These are phyloP conservation scores for Hyaloscypha variabilis DNA, from an alignment of 495 filamentous ascomycete genomes.

Conservation along the genomic window DNA sequence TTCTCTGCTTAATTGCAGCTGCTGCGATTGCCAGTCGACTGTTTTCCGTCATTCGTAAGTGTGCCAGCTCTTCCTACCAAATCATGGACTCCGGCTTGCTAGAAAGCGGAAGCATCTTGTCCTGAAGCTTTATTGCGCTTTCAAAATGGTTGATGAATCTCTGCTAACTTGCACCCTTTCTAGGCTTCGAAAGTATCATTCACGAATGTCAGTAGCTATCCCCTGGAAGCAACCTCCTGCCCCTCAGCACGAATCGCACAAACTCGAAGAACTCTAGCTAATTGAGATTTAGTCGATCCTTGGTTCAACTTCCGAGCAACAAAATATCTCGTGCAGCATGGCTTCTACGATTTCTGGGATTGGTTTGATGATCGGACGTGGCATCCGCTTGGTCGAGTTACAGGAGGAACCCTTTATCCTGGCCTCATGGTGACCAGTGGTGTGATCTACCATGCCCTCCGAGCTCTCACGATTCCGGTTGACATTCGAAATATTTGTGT, in stretches of 20 bases:
- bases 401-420: conserved; percentile 96
- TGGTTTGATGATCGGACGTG: conserved; percentile 99
- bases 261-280: conserved; percentile 27
- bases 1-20: conserved; percentile 88
- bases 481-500: conserved; percentile 99
- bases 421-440: conserved; percentile 99
- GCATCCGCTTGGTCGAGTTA: conserved; percentile 98
- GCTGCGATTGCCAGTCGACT: conserved; percentile 93
- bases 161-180: conserved; percentile 37
- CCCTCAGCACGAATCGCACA: conserved; percentile 15
- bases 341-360: conserved; percentile 99
- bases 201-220: conserved; percentile 82
- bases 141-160: neutral
- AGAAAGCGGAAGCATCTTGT: neutral
- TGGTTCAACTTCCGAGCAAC: conserved; percentile 99
- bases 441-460: conserved; percentile 91
- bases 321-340: conserved; percentile 94
- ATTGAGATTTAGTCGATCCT: conserved; percentile 77
- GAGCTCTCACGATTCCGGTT: conserved; percentile 88
- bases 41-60: conserved; percentile 96
- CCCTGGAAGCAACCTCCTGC: conserved; percentile 10
- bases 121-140: neutral
- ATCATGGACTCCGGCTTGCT: neutral
- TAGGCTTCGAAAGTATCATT: conserved; percentile 98
- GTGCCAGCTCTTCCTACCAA: conserved; percentile 12